A percentile compares a stretch with the other conserved stretches of the same genome.
Conservation (phyloP, 345 rosid genomes). For the Barbarea vulgaris region DNA sequence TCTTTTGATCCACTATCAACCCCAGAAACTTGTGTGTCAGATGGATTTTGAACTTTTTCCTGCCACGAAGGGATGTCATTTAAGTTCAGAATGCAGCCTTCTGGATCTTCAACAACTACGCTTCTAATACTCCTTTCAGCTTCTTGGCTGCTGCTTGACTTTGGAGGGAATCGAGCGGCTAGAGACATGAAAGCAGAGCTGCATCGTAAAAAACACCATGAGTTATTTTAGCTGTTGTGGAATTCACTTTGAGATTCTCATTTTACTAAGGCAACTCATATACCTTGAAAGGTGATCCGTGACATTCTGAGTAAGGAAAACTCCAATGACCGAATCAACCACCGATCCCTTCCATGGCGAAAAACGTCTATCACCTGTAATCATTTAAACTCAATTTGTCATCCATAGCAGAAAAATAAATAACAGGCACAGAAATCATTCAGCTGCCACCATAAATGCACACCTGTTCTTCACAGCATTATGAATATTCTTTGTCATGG, state of each 20-base stretch:
- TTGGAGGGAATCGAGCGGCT: conserved; percentile 74
- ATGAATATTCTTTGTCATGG: conserved; percentile 4
- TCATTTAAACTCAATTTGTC: conserved; percentile 10
- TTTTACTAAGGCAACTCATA: conserved; percentile 15
- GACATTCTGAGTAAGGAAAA: conserved; percentile 94
- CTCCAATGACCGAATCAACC: conserved; percentile 96
- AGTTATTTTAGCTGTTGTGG: conserved; percentile 21
- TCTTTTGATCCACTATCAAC: conserved; percentile 45
- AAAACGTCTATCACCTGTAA: conserved; percentile 92
- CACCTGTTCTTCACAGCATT: conserved; percentile 11
- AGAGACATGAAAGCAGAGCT: conserved; percentile 97
- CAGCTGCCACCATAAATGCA: not conserved
- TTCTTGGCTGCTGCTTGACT: conserved; percentile 42
- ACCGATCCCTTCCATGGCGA: conserved; percentile 99
- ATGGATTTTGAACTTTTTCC: conserved; percentile 41
- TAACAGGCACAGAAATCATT: not conserved
- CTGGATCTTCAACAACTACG: conserved; percentile 64
- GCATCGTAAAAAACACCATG: conserved; percentile 42
- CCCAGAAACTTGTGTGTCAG: conserved; percentile 45
- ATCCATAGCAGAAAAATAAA: not conserved
- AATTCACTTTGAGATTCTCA: conserved; percentile 9
- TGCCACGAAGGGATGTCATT: conserved; percentile 48
- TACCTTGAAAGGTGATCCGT: conserved; percentile 98
- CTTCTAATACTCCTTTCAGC: conserved; percentile 36
- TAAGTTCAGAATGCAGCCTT: conserved; percentile 44